These are phyloP conservation scores for Dothiorella sarmentorum DNA, from an alignment of 2,329 filamentous ascomycete genomes.

Conservation along the genomic window DNA sequence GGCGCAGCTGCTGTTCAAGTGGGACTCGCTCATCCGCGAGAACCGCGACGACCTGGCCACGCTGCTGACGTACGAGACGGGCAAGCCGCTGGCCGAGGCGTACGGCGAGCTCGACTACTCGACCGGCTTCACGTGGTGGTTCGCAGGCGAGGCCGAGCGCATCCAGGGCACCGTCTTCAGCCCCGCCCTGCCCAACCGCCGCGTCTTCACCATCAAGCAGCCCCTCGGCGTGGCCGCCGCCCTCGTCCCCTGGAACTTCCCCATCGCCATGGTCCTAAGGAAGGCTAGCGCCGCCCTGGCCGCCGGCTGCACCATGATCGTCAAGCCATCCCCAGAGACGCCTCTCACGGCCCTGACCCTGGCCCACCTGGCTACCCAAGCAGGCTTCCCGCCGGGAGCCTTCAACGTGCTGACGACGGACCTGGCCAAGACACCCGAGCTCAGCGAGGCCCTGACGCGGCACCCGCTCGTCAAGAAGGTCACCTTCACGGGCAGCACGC, in stretches of 20 bases:
- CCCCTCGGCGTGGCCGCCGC: constrained; percentile 42
- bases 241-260: constrained; percentile 43
- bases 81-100: constrained; percentile 51
- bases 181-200: constrained; percentile 58
- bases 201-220: constrained; percentile 69
- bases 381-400: constrained; percentile 42
- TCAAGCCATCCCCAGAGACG: constrained; percentile 41
- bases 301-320: constrained; percentile 36
- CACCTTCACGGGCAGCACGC: constrained; percentile 41
- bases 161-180: constrained; percentile 61
- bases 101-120: constrained; percentile 54
- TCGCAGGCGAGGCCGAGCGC: constrained; percentile 58
- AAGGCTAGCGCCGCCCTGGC: constrained; percentile 36
- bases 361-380: constrained; percentile 38
- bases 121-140: constrained; percentile 55
- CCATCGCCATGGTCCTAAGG: constrained; percentile 38
- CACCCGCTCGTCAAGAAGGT: constrained; percentile 42
- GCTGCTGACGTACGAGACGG: constrained; percentile 59
- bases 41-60: constrained; percentile 61
- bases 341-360: constrained; percentile 39
- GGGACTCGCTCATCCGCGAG: constrained; percentile 62
- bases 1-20: constrained; percentile 61
- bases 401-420: constrained; percentile 40
- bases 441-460: constrained; percentile 35
- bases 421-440: constrained; percentile 24